Percentiles rank a stretch among this genome's conserved stretches.
These are phyloP conservation scores for Nitzschia putrida DNA, from an alignment of 108 stramenopile genomes.

Conservation along the genomic window DNA sequence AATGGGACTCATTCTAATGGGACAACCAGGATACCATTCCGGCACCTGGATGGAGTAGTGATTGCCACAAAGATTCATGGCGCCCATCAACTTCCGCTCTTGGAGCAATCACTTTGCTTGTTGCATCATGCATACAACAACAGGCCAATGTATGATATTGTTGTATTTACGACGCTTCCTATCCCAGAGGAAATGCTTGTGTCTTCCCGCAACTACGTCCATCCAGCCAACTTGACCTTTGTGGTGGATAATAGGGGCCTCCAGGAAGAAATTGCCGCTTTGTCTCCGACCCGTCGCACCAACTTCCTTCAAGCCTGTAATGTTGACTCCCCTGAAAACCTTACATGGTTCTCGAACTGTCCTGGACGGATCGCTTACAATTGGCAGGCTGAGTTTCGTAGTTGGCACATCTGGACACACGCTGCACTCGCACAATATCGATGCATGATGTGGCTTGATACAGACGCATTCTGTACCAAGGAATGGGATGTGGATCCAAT, in stretches of 20 bases:
- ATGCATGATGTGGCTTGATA: constrained; percentile 54
- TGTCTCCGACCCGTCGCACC: constrained; percentile 6
- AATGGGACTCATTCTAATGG: too few relatives aligned
- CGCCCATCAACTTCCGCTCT: constrained; percentile 10
- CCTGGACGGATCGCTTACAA: constrained; percentile 30
- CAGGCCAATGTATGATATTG: constrained; percentile 33
- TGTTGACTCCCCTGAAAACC: constrained; percentile 1
- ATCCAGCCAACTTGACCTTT: constrained; percentile 39
- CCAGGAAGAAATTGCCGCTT: constrained; percentile 34
- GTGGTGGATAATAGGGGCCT: constrained; percentile 43
- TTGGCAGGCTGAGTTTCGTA: constrained; percentile 49
- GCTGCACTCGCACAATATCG: constrained; percentile 38
- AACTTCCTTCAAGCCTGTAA: constrained; percentile 35
- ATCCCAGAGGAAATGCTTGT: constrained; percentile 20
- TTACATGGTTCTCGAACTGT: constrained; percentile 38
- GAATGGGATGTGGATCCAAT: constrained; percentile 46
- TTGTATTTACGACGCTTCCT: constrained; percentile 43
- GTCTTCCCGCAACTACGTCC: constrained; percentile 12
- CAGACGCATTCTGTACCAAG: constrained; percentile 42
- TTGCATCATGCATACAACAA: constrained; percentile 46
- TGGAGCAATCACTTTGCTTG: constrained; percentile 41
- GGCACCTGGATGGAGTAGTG: constrained; percentile 34
- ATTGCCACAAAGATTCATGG: constrained; percentile 57
- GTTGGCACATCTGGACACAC: constrained; percentile 44
- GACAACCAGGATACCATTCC: constrained; percentile 3